These are phyloP conservation scores for Cicer bijugum DNA, from an alignment of 306 rosid species.

Conservation along the genomic window DNA sequence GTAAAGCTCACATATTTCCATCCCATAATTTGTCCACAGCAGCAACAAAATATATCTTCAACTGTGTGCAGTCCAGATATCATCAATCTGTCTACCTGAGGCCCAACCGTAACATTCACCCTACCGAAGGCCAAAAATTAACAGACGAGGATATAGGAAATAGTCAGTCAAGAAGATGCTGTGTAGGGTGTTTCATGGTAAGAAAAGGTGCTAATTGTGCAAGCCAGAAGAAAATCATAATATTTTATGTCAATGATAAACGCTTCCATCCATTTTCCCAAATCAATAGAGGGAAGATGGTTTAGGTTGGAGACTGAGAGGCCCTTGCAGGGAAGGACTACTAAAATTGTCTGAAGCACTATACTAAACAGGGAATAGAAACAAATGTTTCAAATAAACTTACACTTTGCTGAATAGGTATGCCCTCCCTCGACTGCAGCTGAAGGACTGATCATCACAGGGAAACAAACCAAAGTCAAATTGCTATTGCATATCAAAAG, in stretches of 20 bases:
- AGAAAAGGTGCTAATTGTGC: slow-evolving; percentile 8
- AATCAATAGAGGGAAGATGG: slow-evolving; percentile 19
- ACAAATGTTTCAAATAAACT: slow-evolving; percentile 51
- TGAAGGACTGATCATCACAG: slow-evolving; percentile 67
- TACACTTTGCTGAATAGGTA: slow-evolving; percentile 84
- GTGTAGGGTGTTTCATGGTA: not conserved
- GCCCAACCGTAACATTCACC: slow-evolving; percentile 74
- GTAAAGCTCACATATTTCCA: slow-evolving; percentile 88
- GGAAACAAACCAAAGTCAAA: slow-evolving; percentile 50
- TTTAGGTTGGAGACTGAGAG: not conserved
- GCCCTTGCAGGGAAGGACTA: not conserved
- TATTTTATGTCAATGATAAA: slow-evolving; percentile 5
- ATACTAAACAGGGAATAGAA: slow-evolving; percentile 15
- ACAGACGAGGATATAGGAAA: slow-evolving; percentile 29
- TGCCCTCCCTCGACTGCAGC: slow-evolving; percentile 79
- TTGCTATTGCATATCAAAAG: slow-evolving; percentile 10
- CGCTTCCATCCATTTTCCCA: slow-evolving; percentile 27
- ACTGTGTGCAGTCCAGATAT: slow-evolving; percentile 85
- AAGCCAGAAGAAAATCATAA: slow-evolving; percentile 22
- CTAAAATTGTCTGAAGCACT: slow-evolving; percentile 19
- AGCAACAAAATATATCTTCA: slow-evolving; percentile 84
- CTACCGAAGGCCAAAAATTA: slow-evolving; percentile 51
- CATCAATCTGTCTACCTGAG: slow-evolving; percentile 72
- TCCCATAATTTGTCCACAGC: slow-evolving; percentile 87
- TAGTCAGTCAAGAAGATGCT: slow-evolving; percentile 20